Evolutionary conservation across 1,139 yeast genomes (phyloP), one percentile per base, ranked within the genome.

Genomic region (Yamadazyma buinensis): DNA sequence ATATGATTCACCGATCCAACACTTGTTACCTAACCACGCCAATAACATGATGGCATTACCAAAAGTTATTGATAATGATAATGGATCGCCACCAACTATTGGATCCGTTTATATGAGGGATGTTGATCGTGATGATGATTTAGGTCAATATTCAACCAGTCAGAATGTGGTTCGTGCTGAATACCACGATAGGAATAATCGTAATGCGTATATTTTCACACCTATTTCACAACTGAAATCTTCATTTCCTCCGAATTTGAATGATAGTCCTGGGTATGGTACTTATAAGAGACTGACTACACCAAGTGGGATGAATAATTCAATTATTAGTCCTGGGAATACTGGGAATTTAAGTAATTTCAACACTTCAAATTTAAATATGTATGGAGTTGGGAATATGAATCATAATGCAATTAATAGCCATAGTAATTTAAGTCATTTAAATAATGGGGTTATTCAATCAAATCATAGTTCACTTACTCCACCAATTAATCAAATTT

Each of bases 41-140:
- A 71, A 77, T 19, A 71, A 77, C 5, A 72, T 74, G 20, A 88
- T 84, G 70, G 80, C 84, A 13, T 75, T 86, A 23, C 95, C 96
- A 1, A 87, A 81, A 39, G 94, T 97, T 1, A 74, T 80, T 2
- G 80, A 81, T 49, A 94, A 95, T 9, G 75, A 86, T 33, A 81
- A 84, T 51, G 57, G 62, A 11, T 65, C 65, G 40, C 97, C 97
- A 10, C 98, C 99, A 5, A 59, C 87, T 26, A 77, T 84, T 23
- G 99, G 99, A 19, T 94, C 86, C 26, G 96, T 90, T 7, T 92
- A 84, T 54, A 60, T 81, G 41, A 75, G 94, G 38, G 84, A 86
- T 1, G 77, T 80, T 26, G 79, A 80, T 44, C 78, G 79, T 26
- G 80, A 80, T 38, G 96, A 87, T 53, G 94, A 84, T 55, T 66